Base-by-base conservation (phyloP, 2,329 filamentous ascomycete genomes). In the Ceratocystis colombiana region DNA sequence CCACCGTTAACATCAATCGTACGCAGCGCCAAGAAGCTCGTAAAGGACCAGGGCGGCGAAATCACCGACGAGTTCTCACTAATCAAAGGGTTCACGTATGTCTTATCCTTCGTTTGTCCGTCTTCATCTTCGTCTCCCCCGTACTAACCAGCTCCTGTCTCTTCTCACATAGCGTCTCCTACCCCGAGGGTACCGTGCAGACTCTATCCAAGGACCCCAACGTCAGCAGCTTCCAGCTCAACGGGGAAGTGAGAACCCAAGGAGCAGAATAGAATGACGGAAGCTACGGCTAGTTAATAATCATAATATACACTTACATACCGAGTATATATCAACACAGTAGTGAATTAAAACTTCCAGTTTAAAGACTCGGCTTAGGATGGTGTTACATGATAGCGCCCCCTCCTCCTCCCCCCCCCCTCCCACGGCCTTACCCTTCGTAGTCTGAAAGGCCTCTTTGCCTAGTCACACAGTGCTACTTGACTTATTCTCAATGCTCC, bases 1-100 rank as follows among this genome's bases (percentile, higher is more conserved):
- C 8, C 53, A 22, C 37, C 7, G 28, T 30, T 63, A 28, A 30
- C 48, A 22, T 61, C 3, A 17, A 48, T 22, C 46, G 17, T 22
- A 64, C 6, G 33, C 72, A 91, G 88, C 64, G 88, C 88, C 68
- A 96, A 96, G 85, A 78, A 92, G 75, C 78, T 86, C 68, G 88
- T 86, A 71, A 78, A 75, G 68, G 82, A 87, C 53, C 84, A 93
- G 74, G 93, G 93, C 73, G 93, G 91, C 74, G 85, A 84, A 76
- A 94, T 97, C 78, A 84, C 79, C 66, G 86, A 94, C 71, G 89
- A 94, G 75, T 96, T 90, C 80, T 87, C 78, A 68, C 77, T 96
- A 72, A 91, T 96, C 82, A 95, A 93, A 79, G 92, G 88, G 67
- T 96, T 96, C 79, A 87, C 89, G 93, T 96, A 85, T 71, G 89